These are phyloP conservation scores for Bauhinia variegata DNA, from an alignment of 306 rosid genomes.

Conservation along the genomic window DNA sequence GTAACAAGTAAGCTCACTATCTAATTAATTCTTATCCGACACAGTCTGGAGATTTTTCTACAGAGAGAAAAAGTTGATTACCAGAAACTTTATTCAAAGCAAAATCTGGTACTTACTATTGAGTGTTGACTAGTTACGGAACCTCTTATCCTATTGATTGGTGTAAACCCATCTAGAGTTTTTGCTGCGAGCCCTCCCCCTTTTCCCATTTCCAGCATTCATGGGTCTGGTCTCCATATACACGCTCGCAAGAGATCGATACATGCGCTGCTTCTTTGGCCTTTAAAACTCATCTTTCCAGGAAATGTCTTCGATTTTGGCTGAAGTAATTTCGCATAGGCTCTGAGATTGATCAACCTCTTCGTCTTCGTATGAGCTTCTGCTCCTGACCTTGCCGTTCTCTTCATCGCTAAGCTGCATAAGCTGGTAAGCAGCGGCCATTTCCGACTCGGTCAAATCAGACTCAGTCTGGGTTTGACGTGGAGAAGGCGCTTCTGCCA, in stretches of 20 bases:
- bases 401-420: slow-evolving; percentile 66
- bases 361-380: neutral
- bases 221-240: slow-evolving; percentile 48
- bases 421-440: slow-evolving; percentile 50
- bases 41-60: too few relatives aligned
- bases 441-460: slow-evolving; percentile 37
- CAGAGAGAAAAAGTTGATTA: too few relatives aligned
- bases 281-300: slow-evolving; percentile 49
- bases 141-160: neutral
- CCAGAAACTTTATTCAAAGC: too few relatives aligned
- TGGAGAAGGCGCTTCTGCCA: slow-evolving; percentile 20
- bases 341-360: slow-evolving; percentile 42
- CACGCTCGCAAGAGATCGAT: slow-evolving; percentile 51
- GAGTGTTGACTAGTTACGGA: too few relatives aligned
- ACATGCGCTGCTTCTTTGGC: slow-evolving; percentile 47
- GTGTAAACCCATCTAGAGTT: neutral
- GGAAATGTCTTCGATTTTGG: slow-evolving; percentile 54
- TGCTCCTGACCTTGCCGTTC: slow-evolving; percentile 10
- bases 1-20: too few relatives aligned
- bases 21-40: too few relatives aligned
- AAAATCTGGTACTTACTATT: too few relatives aligned
- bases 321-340: slow-evolving; percentile 25
- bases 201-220: slow-evolving; percentile 8
- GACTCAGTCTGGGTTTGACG: slow-evolving; percentile 2
- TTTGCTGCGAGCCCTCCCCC: slow-evolving; percentile 15